Evolutionary conservation across 2,329 filamentous ascomycete genomes (phyloP).

Genomic region (Colletotrichum chrysophilum): DNA sequence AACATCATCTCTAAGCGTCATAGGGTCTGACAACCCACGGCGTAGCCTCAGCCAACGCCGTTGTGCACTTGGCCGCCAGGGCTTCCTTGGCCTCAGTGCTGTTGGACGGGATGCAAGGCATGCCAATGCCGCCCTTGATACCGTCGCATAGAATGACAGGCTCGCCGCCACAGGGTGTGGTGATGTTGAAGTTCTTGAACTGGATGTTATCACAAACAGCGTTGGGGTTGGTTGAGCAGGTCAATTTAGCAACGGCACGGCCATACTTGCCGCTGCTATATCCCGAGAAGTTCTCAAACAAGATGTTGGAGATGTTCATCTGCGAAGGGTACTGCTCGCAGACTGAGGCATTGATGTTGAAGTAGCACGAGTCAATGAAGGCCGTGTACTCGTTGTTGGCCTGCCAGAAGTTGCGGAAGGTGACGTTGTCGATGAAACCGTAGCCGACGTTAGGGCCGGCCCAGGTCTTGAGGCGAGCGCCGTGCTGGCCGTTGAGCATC

Average conservation of each 20-base stretch:
- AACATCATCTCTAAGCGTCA: background rate
- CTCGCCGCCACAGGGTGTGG: slow-evolving; percentile 50
- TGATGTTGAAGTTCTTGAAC: slow-evolving; percentile 59
- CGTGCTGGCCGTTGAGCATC: slow-evolving; percentile 55
- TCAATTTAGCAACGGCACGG: slow-evolving; percentile 55
- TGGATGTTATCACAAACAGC: slow-evolving; percentile 60
- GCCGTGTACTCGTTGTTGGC: slow-evolving; percentile 68
- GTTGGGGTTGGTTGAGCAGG: slow-evolving; percentile 55
- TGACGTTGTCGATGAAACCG: slow-evolving; percentile 66
- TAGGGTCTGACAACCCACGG: slow-evolving; percentile 26
- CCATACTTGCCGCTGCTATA: slow-evolving; percentile 60
- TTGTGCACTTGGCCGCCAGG: slow-evolving; percentile 34
- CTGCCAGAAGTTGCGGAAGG: slow-evolving; percentile 61
- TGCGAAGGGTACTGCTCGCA: slow-evolving; percentile 61
- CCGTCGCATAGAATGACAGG: slow-evolving; percentile 56
- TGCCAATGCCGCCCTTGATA: slow-evolving; percentile 41
- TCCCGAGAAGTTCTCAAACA: slow-evolving; percentile 62
- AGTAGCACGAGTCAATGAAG: slow-evolving; percentile 51
- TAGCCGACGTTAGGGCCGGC: slow-evolving; percentile 56
- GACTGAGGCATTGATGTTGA: slow-evolving; percentile 64
- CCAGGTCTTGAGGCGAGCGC: slow-evolving; percentile 71
- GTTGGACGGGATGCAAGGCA: slow-evolving; percentile 37
- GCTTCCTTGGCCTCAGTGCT: slow-evolving; percentile 37
- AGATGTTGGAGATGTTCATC: slow-evolving; percentile 60
- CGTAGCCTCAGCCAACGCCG: slow-evolving; percentile 29